These are phyloP conservation scores for Lolium multiflorum DNA, from an alignment of 176 grass and related monocot genomes.

Conservation along the genomic window DNA sequence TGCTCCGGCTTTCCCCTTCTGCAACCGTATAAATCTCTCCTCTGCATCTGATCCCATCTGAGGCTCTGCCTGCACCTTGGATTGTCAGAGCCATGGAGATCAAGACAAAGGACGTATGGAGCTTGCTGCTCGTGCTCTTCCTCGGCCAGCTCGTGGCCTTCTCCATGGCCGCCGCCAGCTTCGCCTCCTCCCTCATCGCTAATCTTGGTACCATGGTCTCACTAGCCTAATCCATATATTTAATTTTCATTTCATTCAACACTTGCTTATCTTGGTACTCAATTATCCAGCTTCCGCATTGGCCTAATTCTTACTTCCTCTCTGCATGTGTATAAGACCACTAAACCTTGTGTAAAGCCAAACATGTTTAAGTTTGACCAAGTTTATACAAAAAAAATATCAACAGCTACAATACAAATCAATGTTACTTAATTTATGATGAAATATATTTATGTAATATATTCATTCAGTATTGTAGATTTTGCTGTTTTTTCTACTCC, in stretches of 20 bases:
- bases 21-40: conserved; percentile 22
- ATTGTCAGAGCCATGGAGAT: conserved; percentile 33
- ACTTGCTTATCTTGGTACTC: background rate
- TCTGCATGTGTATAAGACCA: too few relatives aligned
- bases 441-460: too few relatives aligned
- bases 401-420: too few relatives aligned
- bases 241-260: background rate
- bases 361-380: too few relatives aligned
- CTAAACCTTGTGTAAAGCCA: too few relatives aligned
- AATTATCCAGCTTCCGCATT: background rate
- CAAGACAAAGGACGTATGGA: conserved; percentile 54
- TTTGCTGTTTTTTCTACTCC: too few relatives aligned
- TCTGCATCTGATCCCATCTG: conserved; percentile 14
- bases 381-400: too few relatives aligned
- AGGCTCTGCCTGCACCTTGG: background rate
- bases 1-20: background rate
- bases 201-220: conserved; percentile 55
- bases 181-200: conserved; percentile 74
- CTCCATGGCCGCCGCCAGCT: conserved; percentile 69
- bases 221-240: background rate
- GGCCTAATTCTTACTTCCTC: background rate
- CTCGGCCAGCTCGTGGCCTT: conserved; percentile 84
- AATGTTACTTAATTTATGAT: too few relatives aligned
- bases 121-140: conserved; percentile 56
- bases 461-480: too few relatives aligned